Conservation (phyloP, 1,284 basidiomycete species). For the Wolfiporia cocos region DNA sequence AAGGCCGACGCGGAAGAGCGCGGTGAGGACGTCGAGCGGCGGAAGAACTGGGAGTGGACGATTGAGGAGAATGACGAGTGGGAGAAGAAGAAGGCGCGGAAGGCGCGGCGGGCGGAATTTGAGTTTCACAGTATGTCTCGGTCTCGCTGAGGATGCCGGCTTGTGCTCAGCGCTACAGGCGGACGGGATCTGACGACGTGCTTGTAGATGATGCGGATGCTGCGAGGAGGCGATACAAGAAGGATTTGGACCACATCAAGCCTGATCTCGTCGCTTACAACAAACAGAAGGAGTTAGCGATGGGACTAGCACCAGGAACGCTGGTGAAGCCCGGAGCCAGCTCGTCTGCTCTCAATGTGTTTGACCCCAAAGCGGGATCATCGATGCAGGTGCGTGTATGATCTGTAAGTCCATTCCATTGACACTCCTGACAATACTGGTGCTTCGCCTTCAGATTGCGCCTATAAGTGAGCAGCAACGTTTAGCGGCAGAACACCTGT, state of each 20-base stretch:
- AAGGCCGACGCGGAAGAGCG: constrained; percentile 86
- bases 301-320: constrained; percentile 66
- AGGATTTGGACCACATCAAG: constrained; percentile 82
- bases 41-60: constrained; percentile 91
- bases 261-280: constrained; percentile 84
- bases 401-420: not conserved
- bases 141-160: constrained; percentile 12
- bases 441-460: constrained; percentile 34
- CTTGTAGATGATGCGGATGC: constrained; percentile 81
- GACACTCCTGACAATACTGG: no score
- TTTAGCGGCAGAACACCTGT: constrained; percentile 73
- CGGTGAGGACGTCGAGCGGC: constrained; percentile 73
- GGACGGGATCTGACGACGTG: constrained; percentile 5
- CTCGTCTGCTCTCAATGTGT: constrained; percentile 38
- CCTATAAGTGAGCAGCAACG: constrained; percentile 56
- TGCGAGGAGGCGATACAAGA: constrained; percentile 86
- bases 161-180: constrained; percentile 5
- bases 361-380: constrained; percentile 42
- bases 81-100: constrained; percentile 83
- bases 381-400: constrained; percentile 31
- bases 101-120: constrained; percentile 72
- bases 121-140: constrained; percentile 70
- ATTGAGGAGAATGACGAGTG: constrained; percentile 93
- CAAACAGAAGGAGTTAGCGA: constrained; percentile 77
- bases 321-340: constrained; percentile 37